Conservation (phyloP, 495 filamentous ascomycete species). For the Penicillium canescens region DNA sequence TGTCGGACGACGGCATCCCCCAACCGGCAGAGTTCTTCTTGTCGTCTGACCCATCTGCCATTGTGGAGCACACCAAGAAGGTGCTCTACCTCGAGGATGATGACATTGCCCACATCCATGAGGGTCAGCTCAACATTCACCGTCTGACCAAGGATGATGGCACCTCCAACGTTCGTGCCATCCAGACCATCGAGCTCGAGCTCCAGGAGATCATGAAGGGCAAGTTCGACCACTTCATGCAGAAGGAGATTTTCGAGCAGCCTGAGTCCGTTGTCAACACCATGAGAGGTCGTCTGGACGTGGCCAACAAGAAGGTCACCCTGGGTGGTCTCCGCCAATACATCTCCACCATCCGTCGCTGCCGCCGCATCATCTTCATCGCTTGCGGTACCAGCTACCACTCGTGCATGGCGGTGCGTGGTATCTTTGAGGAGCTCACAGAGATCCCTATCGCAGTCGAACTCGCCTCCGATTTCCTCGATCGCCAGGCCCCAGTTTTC, state of each 20-base stretch:
- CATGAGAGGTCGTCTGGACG: conserved; percentile 96
- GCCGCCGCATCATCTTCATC: conserved; percentile 95
- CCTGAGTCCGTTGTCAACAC: conserved; percentile 99
- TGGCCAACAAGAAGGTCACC: conserved; percentile 88
- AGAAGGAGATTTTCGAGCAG: conserved; percentile 99
- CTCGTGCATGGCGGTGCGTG: conserved; percentile 98
- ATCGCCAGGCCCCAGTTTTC: conserved; percentile 97
- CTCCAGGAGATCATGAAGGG: conserved; percentile 99
- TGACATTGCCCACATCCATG: conserved; percentile 98
- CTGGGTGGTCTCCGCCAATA: conserved; percentile 94
- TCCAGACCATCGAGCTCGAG: conserved; percentile 97
- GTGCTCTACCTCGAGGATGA: conserved; percentile 99
- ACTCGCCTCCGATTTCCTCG: conserved; percentile 96
- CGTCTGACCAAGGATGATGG: conserved; percentile 95
- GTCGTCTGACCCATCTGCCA: conserved; percentile 95
- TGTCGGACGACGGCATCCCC: conserved; percentile 94
- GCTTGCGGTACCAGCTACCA: conserved; percentile 97
- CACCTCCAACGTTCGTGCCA: conserved; percentile 91
- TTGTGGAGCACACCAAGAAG: conserved; percentile 99
- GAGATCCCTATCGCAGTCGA: conserved; percentile 98
- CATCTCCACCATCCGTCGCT: conserved; percentile 92
- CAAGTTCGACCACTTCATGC: conserved; percentile 99
- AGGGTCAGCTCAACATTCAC: conserved; percentile 98
- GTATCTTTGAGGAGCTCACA: conserved; percentile 95
- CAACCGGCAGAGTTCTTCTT: conserved; percentile 99